phyloP scores from a whole-genome alignment of 164 flowering plant genomes.

The Pachysandra terminalis region DNA sequence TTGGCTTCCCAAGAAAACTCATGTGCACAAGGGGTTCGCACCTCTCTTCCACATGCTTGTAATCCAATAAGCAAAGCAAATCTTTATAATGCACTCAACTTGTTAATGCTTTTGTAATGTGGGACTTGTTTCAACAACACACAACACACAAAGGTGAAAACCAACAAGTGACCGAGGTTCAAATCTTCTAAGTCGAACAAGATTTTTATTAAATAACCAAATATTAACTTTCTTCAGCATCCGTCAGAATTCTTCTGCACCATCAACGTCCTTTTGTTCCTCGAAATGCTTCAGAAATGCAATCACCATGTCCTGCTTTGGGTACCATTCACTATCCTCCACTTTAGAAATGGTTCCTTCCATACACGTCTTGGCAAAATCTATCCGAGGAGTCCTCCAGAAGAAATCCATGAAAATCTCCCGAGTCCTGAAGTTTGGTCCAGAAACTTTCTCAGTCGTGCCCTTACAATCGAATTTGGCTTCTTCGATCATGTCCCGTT shows the following conservation, averaged over 20 bases:
- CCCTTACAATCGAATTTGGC: conserved; percentile 37
- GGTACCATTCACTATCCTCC: conserved; percentile 40
- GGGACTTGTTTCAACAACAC: no score
- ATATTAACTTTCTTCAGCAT: conserved; percentile 37
- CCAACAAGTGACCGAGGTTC: conserved; percentile 46
- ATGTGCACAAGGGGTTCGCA: no score
- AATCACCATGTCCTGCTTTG: conserved; percentile 20
- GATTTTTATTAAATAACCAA: conserved; percentile 30
- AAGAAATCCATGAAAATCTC: conserved; percentile 45
- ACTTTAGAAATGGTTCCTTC: no score
- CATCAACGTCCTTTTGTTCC: conserved; percentile 39
- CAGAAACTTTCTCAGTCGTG: conserved; percentile 24
- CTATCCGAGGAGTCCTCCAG: conserved; percentile 29
- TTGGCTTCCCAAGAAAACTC: no score
- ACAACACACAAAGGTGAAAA: no score
- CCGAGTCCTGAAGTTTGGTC: conserved; percentile 25
- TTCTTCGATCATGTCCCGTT: conserved; percentile 48
- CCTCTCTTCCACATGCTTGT: no score
- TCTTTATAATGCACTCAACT: no score
- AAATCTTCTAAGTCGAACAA: conserved; percentile 37
- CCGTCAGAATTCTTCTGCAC: conserved; percentile 54
- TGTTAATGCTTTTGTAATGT: no score
- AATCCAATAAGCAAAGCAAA: no score
- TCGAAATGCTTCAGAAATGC: conserved; percentile 41
- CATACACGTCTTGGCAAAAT: conserved; percentile 39